phyloP scores from a whole-genome alignment of 2,329 filamentous ascomycete genomes.

The Colletotrichum australisinense region DNA sequence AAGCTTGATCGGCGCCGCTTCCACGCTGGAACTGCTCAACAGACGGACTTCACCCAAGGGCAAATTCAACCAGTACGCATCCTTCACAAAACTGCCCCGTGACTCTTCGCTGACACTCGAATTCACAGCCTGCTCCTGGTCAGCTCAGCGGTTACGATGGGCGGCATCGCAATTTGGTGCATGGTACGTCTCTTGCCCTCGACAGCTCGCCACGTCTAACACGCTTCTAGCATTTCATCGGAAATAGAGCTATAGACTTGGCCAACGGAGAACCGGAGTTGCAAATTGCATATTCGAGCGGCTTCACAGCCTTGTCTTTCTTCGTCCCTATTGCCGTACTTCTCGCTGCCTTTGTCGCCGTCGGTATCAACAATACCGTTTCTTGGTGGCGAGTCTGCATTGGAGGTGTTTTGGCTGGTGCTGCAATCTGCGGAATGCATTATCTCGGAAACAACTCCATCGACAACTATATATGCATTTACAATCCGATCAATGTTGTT shows the following conservation, averaged over 20 bases:
- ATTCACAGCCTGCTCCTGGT: slow-evolving; percentile 68
- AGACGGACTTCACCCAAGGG: slow-evolving; percentile 77
- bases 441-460: slow-evolving; percentile 89
- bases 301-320: slow-evolving; percentile 81
- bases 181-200: slow-evolving; percentile 60
- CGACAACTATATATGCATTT: slow-evolving; percentile 77
- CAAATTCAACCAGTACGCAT: slow-evolving; percentile 73
- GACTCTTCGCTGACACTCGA: not conserved
- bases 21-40: slow-evolving; percentile 86
- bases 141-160: slow-evolving; percentile 76
- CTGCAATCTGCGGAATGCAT: slow-evolving; percentile 86
- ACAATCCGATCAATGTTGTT: slow-evolving; percentile 69
- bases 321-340: slow-evolving; percentile 83
- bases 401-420: slow-evolving; percentile 77
- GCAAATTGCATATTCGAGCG: slow-evolving; percentile 79
- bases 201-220: slow-evolving; percentile 51
- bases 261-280: slow-evolving; percentile 69
- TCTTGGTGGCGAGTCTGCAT: slow-evolving; percentile 68
- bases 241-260: slow-evolving; percentile 82
- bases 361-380: slow-evolving; percentile 69
- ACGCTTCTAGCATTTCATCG: slow-evolving; percentile 78
- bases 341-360: slow-evolving; percentile 76
- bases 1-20: slow-evolving; percentile 80
- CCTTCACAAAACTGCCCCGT: not conserved
- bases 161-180: slow-evolving; percentile 79